A percentile compares a stretch with the other conserved stretches of the same genome.
These are phyloP conservation scores for Penicillium roqueforti DNA, from an alignment of 495 filamentous ascomycete species.

Conservation along the genomic window DNA sequence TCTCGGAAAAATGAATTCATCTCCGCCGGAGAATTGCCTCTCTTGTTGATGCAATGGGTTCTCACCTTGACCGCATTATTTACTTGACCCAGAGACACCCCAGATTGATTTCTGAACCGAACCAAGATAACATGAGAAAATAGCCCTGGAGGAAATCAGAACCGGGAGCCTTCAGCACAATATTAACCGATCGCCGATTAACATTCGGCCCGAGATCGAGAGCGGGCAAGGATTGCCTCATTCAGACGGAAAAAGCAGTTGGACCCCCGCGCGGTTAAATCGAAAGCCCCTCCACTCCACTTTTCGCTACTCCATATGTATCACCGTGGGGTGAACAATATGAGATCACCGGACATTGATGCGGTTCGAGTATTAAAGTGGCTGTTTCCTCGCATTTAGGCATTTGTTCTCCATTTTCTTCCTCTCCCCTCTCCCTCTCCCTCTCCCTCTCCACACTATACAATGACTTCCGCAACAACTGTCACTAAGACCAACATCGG, in stretches of 20 bases:
- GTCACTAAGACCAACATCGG: constrained; percentile 80
- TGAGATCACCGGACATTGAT: constrained; percentile 10
- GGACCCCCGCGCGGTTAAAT: constrained; percentile 28
- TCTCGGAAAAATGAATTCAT: constrained; percentile 11
- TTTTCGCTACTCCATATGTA: constrained; percentile 11
- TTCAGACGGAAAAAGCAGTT: constrained; percentile 10
- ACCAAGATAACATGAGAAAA: not conserved
- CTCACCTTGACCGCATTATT: not conserved
- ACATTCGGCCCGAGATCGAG: constrained; percentile 14
- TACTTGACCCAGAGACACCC: not conserved
- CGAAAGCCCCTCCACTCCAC: constrained; percentile 22
- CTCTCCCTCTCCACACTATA: not conserved
- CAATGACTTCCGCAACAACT: constrained; percentile 37
- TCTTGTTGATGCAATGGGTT: constrained; percentile 6
- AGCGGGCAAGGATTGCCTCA: constrained; percentile 11
- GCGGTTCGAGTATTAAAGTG: constrained; percentile 21
- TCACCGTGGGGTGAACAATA: constrained; percentile 4
- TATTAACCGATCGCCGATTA: constrained; percentile 29
- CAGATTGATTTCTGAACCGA: not conserved
- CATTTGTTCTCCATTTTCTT: constrained; percentile 4
- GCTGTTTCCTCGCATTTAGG: constrained; percentile 9
- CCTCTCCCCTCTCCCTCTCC: constrained; percentile 4
- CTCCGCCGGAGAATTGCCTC: constrained; percentile 39
- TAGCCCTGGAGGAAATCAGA: not conserved
- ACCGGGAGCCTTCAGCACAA: not conserved